Percentiles rank a stretch among this genome's conserved stretches.
Conservation (phyloP, 2,329 filamentous ascomycete species). For the Phialocephala subalpina region DNA sequence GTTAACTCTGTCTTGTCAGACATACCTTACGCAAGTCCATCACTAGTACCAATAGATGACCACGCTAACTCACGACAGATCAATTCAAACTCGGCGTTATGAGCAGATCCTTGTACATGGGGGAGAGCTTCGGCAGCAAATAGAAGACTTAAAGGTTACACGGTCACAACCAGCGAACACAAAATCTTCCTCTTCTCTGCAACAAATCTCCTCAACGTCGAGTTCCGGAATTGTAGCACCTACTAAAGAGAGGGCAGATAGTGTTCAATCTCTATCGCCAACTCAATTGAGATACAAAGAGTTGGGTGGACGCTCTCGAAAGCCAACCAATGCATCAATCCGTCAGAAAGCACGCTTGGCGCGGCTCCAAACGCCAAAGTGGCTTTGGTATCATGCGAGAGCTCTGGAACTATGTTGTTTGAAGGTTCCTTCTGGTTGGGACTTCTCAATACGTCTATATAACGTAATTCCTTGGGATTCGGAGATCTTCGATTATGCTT, state of each 20-base stretch:
- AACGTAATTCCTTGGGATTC: not conserved
- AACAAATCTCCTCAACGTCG: too few relatives aligned
- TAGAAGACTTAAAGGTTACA: too few relatives aligned
- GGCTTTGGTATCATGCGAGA: not conserved
- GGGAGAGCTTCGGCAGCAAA: too few relatives aligned
- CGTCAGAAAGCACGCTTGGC: not conserved
- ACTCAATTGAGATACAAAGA: not conserved
- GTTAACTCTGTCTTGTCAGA: conserved; percentile 19
- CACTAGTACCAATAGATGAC: not conserved
- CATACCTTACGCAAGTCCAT: conserved; percentile 10
- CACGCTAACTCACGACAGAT: not conserved
- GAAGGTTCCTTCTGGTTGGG: conserved; percentile 1
- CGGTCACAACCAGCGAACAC: too few relatives aligned
- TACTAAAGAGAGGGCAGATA: not conserved
- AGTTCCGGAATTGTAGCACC: too few relatives aligned
- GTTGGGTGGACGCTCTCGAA: not conserved
- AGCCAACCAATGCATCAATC: not conserved
- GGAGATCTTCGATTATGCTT: not conserved
- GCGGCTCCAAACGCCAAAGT: not conserved
- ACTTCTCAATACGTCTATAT: conserved; percentile 9
- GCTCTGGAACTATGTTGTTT: not conserved
- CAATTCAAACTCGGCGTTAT: not conserved
- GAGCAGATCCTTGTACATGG: too few relatives aligned
- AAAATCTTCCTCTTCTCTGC: too few relatives aligned
- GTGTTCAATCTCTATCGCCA: not conserved